phyloP scores from a whole-genome alignment of 106 monocot genomes.

The Amphibolis antarctica region DNA sequence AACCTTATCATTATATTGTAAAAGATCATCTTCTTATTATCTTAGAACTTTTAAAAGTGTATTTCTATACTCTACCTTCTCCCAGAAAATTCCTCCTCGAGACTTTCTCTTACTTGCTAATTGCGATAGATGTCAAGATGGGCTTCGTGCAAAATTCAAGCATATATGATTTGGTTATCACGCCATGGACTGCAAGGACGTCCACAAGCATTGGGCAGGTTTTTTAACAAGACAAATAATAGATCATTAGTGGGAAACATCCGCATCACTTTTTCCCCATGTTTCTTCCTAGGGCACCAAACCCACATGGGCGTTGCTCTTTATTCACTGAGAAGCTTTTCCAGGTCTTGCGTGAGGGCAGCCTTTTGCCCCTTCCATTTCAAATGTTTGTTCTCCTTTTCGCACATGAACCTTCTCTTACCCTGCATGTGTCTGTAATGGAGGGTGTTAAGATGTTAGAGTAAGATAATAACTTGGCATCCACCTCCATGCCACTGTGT shows the following conservation, averaged over 20 bases:
- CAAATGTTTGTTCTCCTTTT: background rate
- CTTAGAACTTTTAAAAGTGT: background rate
- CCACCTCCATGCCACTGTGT: too few relatives aligned
- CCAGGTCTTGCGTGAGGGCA: background rate
- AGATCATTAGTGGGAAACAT: background rate
- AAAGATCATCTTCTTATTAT: background rate
- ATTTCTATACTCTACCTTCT: background rate
- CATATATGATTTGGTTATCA: slow-evolving; percentile 3
- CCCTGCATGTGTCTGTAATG: too few relatives aligned
- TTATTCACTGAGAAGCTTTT: background rate
- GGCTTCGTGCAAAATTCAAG: background rate
- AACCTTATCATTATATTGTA: too few relatives aligned
- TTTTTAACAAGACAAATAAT: background rate
- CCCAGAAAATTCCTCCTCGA: background rate
- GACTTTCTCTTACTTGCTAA: background rate
- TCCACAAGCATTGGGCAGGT: background rate
- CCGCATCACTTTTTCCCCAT: background rate
- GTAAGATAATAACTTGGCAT: too few relatives aligned
- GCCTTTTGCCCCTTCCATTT: slow-evolving; percentile 1
- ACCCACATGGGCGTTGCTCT: background rate
- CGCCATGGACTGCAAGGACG: background rate
- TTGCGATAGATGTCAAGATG: background rate
- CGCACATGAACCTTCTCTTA: too few relatives aligned
- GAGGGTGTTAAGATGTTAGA: too few relatives aligned
- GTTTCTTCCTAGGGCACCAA: slow-evolving; percentile 1